phyloP scores from a whole-genome alignment of 371 early-diverging fungal genomes.

The Dichotomocladium elegans region DNA sequence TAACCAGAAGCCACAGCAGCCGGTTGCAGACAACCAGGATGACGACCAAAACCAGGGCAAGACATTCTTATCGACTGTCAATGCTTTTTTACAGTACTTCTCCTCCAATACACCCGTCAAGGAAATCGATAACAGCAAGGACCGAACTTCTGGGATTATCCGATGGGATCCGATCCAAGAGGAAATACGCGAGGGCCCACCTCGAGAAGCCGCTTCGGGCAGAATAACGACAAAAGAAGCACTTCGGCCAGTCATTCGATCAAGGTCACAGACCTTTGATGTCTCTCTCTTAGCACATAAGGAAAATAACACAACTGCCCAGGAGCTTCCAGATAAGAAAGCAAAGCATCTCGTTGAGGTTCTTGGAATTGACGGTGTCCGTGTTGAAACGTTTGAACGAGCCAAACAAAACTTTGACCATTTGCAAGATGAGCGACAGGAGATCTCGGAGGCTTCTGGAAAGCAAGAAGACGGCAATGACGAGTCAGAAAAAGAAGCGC shows the following conservation, averaged over 20 bases:
- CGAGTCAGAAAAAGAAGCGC: background rate
- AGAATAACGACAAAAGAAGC: background rate
- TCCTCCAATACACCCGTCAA: background rate
- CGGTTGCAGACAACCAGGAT: background rate
- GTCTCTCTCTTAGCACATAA: background rate
- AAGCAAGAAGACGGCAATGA: background rate
- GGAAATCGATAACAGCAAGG: background rate
- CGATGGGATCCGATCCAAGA: conserved; percentile 30
- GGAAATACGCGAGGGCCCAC: conserved; percentile 11
- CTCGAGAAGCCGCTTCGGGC: background rate
- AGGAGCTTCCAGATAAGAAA: background rate
- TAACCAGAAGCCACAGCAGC: background rate
- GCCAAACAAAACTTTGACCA: conserved; percentile 8
- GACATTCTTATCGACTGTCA: conserved; percentile 18
- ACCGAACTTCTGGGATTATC: conserved; percentile 20
- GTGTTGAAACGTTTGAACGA: conserved; percentile 21
- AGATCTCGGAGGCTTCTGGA: background rate
- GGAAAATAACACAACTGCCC: background rate
- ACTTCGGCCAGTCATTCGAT: background rate
- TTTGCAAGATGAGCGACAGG: background rate
- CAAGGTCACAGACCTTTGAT: conserved; percentile 1
- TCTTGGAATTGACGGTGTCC: conserved; percentile 36
- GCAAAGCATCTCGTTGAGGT: conserved; percentile 36
- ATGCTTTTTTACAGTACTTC: conserved; percentile 19
- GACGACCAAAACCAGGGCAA: background rate